Conservation (phyloP, 2,329 filamentous ascomycete species). For the Mariannaea elegans region DNA sequence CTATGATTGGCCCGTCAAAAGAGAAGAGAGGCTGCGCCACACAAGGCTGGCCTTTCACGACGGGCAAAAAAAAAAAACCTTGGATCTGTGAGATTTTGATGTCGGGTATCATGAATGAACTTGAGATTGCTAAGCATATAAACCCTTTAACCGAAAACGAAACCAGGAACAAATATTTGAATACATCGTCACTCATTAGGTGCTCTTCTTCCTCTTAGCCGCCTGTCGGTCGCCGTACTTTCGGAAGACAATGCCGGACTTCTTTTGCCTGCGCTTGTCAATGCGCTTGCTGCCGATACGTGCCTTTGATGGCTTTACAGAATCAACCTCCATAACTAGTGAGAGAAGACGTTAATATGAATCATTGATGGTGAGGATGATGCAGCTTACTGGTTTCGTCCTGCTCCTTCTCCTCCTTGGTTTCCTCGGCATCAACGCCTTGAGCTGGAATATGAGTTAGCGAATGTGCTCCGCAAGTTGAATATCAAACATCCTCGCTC, state of each 20-base stretch:
- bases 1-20: conserved; percentile 29
- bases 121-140: conserved; percentile 35
- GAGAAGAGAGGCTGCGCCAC: conserved; percentile 32
- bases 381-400: conserved; percentile 38
- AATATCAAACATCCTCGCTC: conserved; percentile 28
- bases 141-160: conserved; percentile 14
- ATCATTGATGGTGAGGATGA: neutral
- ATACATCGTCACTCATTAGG: conserved; percentile 22
- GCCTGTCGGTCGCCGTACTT: conserved; percentile 63
- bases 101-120: conserved; percentile 38
- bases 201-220: conserved; percentile 52
- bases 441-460: conserved; percentile 35
- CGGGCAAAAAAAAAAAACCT: neutral
- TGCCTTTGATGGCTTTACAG: conserved; percentile 50
- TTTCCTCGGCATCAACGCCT: conserved; percentile 42
- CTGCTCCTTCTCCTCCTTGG: conserved; percentile 38
- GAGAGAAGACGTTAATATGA: neutral
- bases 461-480: neutral
- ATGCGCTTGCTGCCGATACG: conserved; percentile 60
- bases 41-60: conserved; percentile 32
- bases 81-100: conserved; percentile 23
- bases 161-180: conserved; percentile 13
- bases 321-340: conserved; percentile 67
- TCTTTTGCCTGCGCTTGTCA: conserved; percentile 65
- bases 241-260: conserved; percentile 67